These are phyloP conservation scores for Sporopachydermia cereana DNA, from an alignment of 1,139 yeast species.

Conservation along the genomic window DNA sequence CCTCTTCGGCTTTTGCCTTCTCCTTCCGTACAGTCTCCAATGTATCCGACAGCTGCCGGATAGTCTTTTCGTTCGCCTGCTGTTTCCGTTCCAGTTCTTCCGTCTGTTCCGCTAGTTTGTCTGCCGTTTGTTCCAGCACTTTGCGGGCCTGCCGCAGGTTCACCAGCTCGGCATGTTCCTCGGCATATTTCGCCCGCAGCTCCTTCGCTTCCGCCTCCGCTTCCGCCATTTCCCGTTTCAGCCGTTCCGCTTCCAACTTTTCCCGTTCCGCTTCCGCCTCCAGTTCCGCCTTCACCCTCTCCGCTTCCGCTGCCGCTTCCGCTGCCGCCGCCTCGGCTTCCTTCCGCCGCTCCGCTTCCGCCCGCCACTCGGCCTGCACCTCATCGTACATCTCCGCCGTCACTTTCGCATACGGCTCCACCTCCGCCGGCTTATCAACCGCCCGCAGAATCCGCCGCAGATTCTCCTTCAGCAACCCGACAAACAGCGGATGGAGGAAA, in stretches of 20 bases:
- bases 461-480: conserved; percentile 58
- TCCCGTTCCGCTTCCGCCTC: conserved; percentile 11
- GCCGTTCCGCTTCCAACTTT: conserved; percentile 12
- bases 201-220: background rate
- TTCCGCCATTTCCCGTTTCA: conserved; percentile 13
- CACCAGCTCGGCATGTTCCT: conserved; percentile 9
- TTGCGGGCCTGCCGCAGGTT: conserved; percentile 12
- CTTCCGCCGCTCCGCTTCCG: conserved; percentile 15
- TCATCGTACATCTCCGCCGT: conserved; percentile 65
- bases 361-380: conserved; percentile 32
- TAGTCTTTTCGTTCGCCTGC: conserved; percentile 16
- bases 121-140: conserved; percentile 12
- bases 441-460: conserved; percentile 58
- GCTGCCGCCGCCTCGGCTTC: conserved; percentile 9
- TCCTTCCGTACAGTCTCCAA: conserved; percentile 31
- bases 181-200: conserved; percentile 1
- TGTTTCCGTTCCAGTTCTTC: conserved; percentile 11
- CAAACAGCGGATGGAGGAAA: conserved; percentile 55
- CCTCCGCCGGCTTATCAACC: conserved; percentile 59
- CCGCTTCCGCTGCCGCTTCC: conserved; percentile 14
- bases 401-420: conserved; percentile 56
- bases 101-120: conserved; percentile 17
- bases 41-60: conserved; percentile 28
- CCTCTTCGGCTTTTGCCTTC: conserved; percentile 68
- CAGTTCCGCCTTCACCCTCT: conserved; percentile 13